These are phyloP conservation scores for Mycena citricolor DNA, from an alignment of 1,284 basidiomycete species.

Conservation along the genomic window DNA sequence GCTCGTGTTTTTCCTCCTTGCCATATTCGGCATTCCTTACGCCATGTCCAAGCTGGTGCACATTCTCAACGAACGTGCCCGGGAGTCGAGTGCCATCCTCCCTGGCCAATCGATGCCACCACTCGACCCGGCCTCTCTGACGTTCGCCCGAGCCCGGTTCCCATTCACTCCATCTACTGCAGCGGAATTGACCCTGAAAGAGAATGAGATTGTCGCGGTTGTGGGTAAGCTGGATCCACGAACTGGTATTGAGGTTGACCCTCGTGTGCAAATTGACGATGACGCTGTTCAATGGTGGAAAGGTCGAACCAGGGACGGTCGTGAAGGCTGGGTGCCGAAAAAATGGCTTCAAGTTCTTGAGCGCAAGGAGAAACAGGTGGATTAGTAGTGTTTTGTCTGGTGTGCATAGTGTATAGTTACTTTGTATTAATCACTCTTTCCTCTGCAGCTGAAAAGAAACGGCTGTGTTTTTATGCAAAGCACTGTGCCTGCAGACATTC, in stretches of 20 bases:
- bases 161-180: slow-evolving; percentile 75
- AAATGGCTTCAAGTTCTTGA: slow-evolving; percentile 84
- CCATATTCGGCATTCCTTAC: slow-evolving; percentile 93
- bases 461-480: too few species aligned
- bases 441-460: too few species aligned
- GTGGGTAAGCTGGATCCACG: slow-evolving; percentile 79
- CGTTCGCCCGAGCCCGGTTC: slow-evolving; percentile 87
- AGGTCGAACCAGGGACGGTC: slow-evolving; percentile 90
- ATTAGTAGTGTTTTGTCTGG: slow-evolving; percentile 32
- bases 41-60: slow-evolving; percentile 91
- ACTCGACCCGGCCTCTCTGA: slow-evolving; percentile 72
- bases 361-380: slow-evolving; percentile 45
- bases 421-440: too few species aligned
- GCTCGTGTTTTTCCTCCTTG: slow-evolving; percentile 91
- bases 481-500: too few species aligned
- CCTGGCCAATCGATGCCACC: slow-evolving; percentile 48
- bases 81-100: slow-evolving; percentile 33
- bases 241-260: slow-evolving; percentile 68
- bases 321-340: slow-evolving; percentile 95
- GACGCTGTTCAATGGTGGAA: slow-evolving; percentile 75
- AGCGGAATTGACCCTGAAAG: slow-evolving; percentile 80
- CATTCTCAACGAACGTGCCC: slow-evolving; percentile 71
- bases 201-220: slow-evolving; percentile 95
- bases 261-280: slow-evolving; percentile 68
- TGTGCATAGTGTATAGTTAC: too few species aligned